phyloP scores from a whole-genome alignment of 768 basidiomycete species.

The Fomitopsis serialis region DNA sequence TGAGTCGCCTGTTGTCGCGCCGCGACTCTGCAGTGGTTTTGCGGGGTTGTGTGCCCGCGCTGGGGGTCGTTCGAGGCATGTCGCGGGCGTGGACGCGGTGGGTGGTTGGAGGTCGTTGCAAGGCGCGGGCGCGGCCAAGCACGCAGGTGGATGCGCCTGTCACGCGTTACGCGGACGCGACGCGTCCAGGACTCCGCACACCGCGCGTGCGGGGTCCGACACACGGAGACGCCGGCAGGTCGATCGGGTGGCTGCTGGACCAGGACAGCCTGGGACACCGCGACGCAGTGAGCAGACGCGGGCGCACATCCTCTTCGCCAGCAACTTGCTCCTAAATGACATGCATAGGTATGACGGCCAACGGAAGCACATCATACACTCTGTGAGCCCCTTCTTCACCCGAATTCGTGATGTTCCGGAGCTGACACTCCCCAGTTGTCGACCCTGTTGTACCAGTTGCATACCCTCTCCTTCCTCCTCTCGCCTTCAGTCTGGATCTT shows the following conservation, averaged over 20 bases:
- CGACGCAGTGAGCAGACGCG: background rate
- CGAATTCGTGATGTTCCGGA: background rate
- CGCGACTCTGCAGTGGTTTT: background rate
- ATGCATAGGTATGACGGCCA: conserved; percentile 28
- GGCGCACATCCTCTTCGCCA: background rate
- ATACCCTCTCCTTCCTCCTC: conserved; percentile 72
- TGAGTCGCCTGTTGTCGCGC: conserved; percentile 2
- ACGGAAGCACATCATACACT: conserved; percentile 25
- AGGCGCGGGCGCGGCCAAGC: background rate
- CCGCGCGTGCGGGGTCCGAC: background rate
- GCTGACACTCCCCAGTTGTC: conserved; percentile 46
- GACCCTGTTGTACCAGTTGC: conserved; percentile 63
- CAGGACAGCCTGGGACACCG: background rate
- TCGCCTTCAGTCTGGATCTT: conserved; percentile 60
- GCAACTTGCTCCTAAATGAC: conserved; percentile 16
- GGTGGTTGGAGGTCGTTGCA: background rate
- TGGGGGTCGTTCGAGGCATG: background rate
- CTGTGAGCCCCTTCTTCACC: conserved; percentile 13
- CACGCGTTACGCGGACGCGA: conserved; percentile 1
- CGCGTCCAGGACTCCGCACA: conserved; percentile 1
- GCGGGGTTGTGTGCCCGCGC: background rate
- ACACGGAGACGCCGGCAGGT: too few relatives aligned
- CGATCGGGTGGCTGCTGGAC: too few relatives aligned
- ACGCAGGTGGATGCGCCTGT: too few relatives aligned
- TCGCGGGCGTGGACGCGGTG: background rate